Conservation (phyloP, 2,329 filamentous ascomycete species). For the Colletotrichum sidae region DNA sequence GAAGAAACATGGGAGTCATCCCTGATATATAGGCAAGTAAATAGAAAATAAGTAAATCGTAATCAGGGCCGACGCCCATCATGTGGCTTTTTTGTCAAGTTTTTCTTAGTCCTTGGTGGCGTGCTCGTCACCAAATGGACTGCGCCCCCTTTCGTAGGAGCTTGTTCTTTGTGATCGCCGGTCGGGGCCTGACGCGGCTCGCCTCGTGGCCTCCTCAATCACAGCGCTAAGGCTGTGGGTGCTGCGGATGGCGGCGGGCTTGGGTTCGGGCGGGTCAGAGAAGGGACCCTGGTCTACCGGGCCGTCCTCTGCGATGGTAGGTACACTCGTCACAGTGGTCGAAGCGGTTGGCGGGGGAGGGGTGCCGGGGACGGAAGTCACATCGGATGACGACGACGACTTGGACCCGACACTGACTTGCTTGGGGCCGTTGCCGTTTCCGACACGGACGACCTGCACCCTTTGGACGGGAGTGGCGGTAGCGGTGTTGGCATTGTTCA, state of each 20-base stretch:
- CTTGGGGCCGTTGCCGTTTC: slow-evolving; percentile 56
- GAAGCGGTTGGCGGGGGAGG: slow-evolving; percentile 35
- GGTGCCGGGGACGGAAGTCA: slow-evolving; percentile 27
- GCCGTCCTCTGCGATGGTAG: slow-evolving; percentile 61
- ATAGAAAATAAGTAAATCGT: slow-evolving; percentile 32
- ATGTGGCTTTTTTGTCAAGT: neutral
- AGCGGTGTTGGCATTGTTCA: slow-evolving; percentile 71
- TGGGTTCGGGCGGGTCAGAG: slow-evolving; percentile 60
- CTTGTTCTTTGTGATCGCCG: slow-evolving; percentile 41
- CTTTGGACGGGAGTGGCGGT: slow-evolving; percentile 66
- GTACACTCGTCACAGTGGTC: slow-evolving; percentile 55
- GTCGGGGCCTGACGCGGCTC: slow-evolving; percentile 48
- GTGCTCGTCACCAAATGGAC: slow-evolving; percentile 70
- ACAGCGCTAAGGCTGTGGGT: slow-evolving; percentile 65
- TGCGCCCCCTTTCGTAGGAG: slow-evolving; percentile 49
- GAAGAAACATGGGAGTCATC: slow-evolving; percentile 34
- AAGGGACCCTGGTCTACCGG: slow-evolving; percentile 68
- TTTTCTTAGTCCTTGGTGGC: slow-evolving; percentile 61
- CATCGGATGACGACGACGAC: slow-evolving; percentile 40
- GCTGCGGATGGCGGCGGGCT: slow-evolving; percentile 47
- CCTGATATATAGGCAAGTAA: slow-evolving; percentile 37
- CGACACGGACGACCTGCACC: slow-evolving; percentile 71
- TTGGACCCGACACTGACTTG: slow-evolving; percentile 55
- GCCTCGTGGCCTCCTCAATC: slow-evolving; percentile 63
- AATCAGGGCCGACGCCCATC: slow-evolving; percentile 27